Conservation (phyloP, 1,284 basidiomycete species). For the Tylopilus sp. region DNA sequence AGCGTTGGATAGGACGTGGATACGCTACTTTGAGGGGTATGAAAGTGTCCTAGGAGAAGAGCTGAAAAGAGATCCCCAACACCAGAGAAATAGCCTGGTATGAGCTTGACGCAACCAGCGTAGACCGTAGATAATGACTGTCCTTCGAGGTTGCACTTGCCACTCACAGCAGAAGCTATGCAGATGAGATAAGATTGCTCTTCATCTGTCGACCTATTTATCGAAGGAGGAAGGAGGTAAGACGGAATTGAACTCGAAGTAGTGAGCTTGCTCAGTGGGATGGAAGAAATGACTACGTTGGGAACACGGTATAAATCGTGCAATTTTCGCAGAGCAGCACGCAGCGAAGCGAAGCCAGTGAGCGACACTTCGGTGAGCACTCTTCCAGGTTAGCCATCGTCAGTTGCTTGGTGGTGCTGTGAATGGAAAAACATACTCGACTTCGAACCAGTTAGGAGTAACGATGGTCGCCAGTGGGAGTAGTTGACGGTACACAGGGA, state of each 20-base stretch:
- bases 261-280: conserved; percentile 63
- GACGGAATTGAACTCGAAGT: conserved; percentile 44
- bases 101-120: conserved; percentile 71
- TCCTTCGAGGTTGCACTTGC: conserved; percentile 12
- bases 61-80: conserved; percentile 98
- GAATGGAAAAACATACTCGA: conserved; percentile 64
- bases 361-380: conserved; percentile 73
- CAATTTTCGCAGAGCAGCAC: conserved; percentile 65
- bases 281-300: conserved; percentile 90
- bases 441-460: conserved; percentile 98
- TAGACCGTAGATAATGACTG: conserved; percentile 47
- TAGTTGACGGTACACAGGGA: conserved; percentile 85
- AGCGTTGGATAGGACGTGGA: conserved; percentile 12
- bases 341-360: conserved; percentile 61
- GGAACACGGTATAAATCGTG: conserved; percentile 75
- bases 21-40: conserved; percentile 17
- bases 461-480: conserved; percentile 84
- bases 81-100: conserved; percentile 93
- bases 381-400: conserved; percentile 39
- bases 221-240: conserved; percentile 34
- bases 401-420: neutral
- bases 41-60: conserved; percentile 82
- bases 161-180: conserved; percentile 57
- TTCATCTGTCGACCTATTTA: conserved; percentile 14
- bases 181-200: conserved; percentile 63